Conservation (phyloP, 805 yeast species). For the Sungouiella thailandica region DNA sequence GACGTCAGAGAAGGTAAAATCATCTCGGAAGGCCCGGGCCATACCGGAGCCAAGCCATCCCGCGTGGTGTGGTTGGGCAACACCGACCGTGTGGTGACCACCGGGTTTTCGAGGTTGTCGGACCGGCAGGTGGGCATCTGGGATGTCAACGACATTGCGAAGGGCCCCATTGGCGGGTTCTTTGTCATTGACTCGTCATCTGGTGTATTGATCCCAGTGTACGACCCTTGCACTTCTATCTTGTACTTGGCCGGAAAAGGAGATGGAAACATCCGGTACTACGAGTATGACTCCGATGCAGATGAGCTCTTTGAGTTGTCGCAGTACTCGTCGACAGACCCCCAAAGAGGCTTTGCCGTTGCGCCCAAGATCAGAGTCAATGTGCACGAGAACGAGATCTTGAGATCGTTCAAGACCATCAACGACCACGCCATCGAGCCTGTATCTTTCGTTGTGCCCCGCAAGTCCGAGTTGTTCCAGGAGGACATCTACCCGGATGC, state of each 20-base stretch:
- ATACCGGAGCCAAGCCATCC: conserved; percentile 86
- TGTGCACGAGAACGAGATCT: conserved; percentile 78
- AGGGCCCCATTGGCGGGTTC: conserved; percentile 89
- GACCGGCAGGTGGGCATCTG: conserved; percentile 95
- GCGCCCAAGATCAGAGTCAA: conserved; percentile 81
- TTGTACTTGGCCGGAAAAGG: conserved; percentile 94
- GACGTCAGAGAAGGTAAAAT: conserved; percentile 73
- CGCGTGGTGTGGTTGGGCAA: conserved; percentile 91
- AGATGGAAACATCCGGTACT: conserved; percentile 95
- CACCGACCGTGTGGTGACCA: conserved; percentile 77
- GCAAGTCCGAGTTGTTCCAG: conserved; percentile 90
- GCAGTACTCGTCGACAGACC: conserved; percentile 84
- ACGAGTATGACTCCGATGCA: conserved; percentile 78
- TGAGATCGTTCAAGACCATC: conserved; percentile 80
- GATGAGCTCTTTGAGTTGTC: conserved; percentile 80
- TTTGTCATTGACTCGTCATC: conserved; percentile 83
- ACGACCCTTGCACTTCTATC: conserved; percentile 73
- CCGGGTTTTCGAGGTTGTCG: conserved; percentile 88
- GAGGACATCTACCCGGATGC: conserved; percentile 90
- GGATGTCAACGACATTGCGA: conserved; percentile 69
- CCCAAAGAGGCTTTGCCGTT: conserved; percentile 94
- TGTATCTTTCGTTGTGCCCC: conserved; percentile 86
- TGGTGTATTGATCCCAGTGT: conserved; percentile 90
- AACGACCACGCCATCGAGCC: conserved; percentile 85
- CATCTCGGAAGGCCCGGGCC: conserved; percentile 82